Evolutionary conservation across 495 filamentous ascomycete genomes (phyloP), one percentile per base, ranked within the genome.

Genomic region (Penicillium dipodomyicola): DNA sequence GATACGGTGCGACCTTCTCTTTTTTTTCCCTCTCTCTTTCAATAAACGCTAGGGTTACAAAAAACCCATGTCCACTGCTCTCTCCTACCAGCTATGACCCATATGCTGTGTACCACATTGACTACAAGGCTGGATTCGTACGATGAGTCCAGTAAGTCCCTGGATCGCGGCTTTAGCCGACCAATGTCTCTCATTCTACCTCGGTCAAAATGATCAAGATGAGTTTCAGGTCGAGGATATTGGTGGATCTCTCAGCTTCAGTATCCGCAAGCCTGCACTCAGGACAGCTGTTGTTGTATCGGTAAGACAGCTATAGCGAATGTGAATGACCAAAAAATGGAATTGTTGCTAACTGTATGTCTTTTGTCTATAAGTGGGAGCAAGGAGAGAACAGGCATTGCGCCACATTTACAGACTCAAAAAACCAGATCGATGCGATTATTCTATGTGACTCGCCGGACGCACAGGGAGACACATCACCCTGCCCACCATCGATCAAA

Each of bases 191-290:
- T 57, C 52, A 8, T 60, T 39, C 32, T 74, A 70, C 30, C 49
- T 59, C 23, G 58, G 52, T 12, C 41, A 57, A 39, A 23, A 20
- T 19, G 47, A 61, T 32, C n/a, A 42, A 25, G 27, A 57, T 44
- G 49, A 22, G 12, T 43, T 69, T 32, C 49, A 69, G 9, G 58
- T 68, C 39, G 64, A 75, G 43, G 73, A 80, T 42, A 64, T 77
- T 65, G 76, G 73, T 7, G 67, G 71, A 50, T 72, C 67, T 23
- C 52, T 80, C 39, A 69, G 63, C 12, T 73, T 80, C 52, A 59
- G 40, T 22, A 60, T 46, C 25, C 6, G 30, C 6, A 52, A 45
- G 0, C 23, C 48, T 6, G 49, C 57, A 5, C 3, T 46, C 5
- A 29, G 29, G 14, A 39, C 30, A 22, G 74, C 71, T 14, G 46